phyloP scores from a whole-genome alignment of 1,284 basidiomycete species.

The Fomes fomentarius region DNA sequence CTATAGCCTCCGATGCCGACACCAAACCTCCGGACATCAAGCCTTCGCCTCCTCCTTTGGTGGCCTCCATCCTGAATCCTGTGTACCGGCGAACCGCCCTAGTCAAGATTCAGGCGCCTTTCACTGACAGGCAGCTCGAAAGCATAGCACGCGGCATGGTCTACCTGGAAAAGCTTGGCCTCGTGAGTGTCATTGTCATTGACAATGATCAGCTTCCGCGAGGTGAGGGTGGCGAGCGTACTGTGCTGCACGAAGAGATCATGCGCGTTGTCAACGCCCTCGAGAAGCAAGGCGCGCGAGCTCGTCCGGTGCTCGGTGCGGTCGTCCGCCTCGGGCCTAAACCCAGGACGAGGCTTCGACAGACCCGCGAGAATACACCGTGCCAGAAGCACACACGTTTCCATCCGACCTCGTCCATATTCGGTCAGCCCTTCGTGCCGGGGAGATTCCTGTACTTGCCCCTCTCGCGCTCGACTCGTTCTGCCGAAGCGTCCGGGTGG shows the following conservation, averaged over 20 bases:
- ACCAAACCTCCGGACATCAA: conserved; percentile 31
- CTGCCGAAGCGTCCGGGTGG: conserved; percentile 84
- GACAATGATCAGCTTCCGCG: conserved; percentile 83
- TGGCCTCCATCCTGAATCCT: conserved; percentile 86
- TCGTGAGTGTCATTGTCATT: conserved; percentile 93
- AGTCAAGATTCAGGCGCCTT: conserved; percentile 97
- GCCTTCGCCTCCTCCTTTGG: conserved; percentile 53
- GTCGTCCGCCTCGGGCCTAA: conserved; percentile 84
- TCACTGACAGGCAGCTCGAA: conserved; percentile 93
- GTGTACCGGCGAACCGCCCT: conserved; percentile 85
- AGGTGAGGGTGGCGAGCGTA: conserved; percentile 69
- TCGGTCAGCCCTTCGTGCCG: conserved; percentile 85
- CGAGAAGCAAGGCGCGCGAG: conserved; percentile 82
- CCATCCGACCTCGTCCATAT: conserved; percentile 82
- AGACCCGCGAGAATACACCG: conserved; percentile 36
- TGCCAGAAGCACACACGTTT: conserved; percentile 76
- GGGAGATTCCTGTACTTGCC: conserved; percentile 96
- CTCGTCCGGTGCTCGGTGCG: conserved; percentile 88
- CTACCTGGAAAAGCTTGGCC: conserved; percentile 93
- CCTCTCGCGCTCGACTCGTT: conserved; percentile 93
- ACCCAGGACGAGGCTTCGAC: conserved; percentile 48
- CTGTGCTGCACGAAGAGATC: conserved; percentile 69
- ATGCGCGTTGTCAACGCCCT: conserved; percentile 86
- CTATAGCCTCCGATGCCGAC: conserved; percentile 23
- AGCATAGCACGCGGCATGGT: conserved; percentile 94